phyloP scores from a whole-genome alignment of 1,284 basidiomycete genomes.

The Chalciporus sp. region DNA sequence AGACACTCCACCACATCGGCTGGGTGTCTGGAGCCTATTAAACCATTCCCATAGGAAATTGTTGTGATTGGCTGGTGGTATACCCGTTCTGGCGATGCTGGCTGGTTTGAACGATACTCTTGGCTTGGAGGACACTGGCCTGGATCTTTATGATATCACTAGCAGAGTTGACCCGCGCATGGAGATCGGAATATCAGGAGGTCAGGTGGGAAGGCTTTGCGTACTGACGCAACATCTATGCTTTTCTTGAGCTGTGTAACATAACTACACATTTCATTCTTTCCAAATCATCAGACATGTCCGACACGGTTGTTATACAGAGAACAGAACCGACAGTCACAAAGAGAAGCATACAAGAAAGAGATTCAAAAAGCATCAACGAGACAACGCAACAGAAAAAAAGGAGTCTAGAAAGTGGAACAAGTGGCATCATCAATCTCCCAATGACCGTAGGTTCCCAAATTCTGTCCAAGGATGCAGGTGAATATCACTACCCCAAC shows the following conservation, averaged over 20 bases:
- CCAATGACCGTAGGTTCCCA: constrained; percentile 27
- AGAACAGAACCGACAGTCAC: neutral
- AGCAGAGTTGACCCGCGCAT: too few species aligned
- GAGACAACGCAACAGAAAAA: neutral
- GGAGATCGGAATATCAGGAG: too few species aligned
- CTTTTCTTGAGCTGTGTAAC: neutral
- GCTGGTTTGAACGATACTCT: constrained; percentile 6
- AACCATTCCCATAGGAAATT: too few species aligned
- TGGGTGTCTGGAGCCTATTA: too few species aligned
- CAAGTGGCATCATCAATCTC: constrained; percentile 25
- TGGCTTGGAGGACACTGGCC: neutral
- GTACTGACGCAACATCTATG: constrained; percentile 13
- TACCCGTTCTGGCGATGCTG: constrained; percentile 36
- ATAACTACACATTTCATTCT: neutral
- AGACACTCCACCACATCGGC: too few species aligned
- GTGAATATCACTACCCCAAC: too few species aligned
- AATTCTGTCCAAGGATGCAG: constrained; percentile 15
- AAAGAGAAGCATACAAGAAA: neutral
- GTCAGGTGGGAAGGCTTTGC: constrained; percentile 24
- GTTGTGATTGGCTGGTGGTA: constrained; percentile 31
- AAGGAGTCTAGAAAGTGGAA: constrained; percentile 2
- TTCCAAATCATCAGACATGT: neutral
- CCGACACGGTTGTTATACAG: neutral
- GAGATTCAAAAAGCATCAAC: neutral
- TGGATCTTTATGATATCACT: constrained; percentile 17